phyloP scores from a whole-genome alignment of 306 rosid species.

The Neltuma alba region DNA sequence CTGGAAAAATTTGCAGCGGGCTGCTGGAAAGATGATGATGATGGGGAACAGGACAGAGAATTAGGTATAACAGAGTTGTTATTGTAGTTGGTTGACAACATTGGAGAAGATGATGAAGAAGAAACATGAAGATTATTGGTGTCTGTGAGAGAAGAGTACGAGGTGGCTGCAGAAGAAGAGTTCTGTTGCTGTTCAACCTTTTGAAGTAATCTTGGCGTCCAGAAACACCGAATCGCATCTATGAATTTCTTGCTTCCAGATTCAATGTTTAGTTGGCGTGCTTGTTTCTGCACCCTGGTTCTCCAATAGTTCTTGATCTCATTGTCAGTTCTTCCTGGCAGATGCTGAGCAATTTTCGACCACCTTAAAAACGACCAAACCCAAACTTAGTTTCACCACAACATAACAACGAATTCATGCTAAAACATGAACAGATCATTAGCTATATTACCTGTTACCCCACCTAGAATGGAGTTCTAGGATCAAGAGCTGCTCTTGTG shows the following conservation, averaged over 20 bases:
- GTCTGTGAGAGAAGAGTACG: conserved; percentile 42
- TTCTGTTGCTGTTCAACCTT: conserved; percentile 54
- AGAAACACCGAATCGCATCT: conserved; percentile 71
- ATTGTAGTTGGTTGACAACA: conserved; percentile 14
- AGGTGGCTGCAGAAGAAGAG: conserved; percentile 16
- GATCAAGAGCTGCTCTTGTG: conserved; percentile 89
- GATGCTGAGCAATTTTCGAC: conserved; percentile 90
- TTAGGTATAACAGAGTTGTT: conserved; percentile 35
- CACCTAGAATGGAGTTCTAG: conserved; percentile 92
- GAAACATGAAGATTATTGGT: conserved; percentile 39
- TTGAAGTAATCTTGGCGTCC: conserved; percentile 81
- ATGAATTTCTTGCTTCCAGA: conserved; percentile 77
- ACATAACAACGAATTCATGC: neutral
- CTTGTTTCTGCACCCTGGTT: conserved; percentile 90
- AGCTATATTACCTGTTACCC: conserved; percentile 76
- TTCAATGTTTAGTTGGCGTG: conserved; percentile 81
- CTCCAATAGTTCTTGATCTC: conserved; percentile 96
- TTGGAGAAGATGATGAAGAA: conserved; percentile 31
- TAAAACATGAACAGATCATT: neutral
- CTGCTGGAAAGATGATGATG: conserved; percentile 22
- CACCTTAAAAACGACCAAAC: conserved; percentile 48
- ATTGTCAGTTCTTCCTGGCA: conserved; percentile 94
- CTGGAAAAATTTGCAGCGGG: conserved; percentile 24
- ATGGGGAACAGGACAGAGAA: conserved; percentile 20
- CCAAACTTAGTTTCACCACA: neutral